Percentiles rank a stretch among this genome's conserved stretches.
Conservation (phyloP, 2,329 filamentous ascomycete species). For the Xylariaceae sp. region DNA sequence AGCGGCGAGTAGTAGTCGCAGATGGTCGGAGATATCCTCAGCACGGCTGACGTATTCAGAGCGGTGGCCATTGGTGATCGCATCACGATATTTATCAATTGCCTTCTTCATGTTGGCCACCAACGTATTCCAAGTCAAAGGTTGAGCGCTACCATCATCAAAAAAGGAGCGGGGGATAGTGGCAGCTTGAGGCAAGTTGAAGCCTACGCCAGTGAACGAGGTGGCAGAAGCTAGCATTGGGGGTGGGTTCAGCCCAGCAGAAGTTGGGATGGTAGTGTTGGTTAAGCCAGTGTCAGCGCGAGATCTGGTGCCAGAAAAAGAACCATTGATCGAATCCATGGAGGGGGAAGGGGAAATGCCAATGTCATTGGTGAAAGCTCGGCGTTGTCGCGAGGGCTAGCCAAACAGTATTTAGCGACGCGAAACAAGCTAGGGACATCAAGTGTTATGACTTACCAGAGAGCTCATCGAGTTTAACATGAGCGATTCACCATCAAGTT, state of each 20-base stretch:
- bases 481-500: conserved; percentile 74
- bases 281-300: conserved; percentile 49
- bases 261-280: conserved; percentile 45
- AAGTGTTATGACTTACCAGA: conserved; percentile 52
- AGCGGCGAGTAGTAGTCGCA: conserved; percentile 88
- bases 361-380: conserved; percentile 58
- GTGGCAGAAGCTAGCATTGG: conserved; percentile 59
- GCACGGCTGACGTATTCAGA: conserved; percentile 90
- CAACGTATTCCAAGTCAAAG: conserved; percentile 84
- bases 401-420: conserved; percentile 20
- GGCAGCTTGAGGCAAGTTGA: conserved; percentile 56
- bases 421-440: not conserved
- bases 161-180: conserved; percentile 80
- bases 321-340: conserved; percentile 81
- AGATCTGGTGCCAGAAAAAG: conserved; percentile 57
- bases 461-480: conserved; percentile 68
- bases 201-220: conserved; percentile 59
- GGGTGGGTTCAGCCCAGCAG: conserved; percentile 34
- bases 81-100: conserved; percentile 84
- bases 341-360: conserved; percentile 79
- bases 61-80: conserved; percentile 77
- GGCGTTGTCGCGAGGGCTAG: conserved; percentile 58
- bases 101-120: conserved; percentile 91
- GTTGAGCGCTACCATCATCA: conserved; percentile 77
- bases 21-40: conserved; percentile 97